These are phyloP conservation scores for Chlamydomonas applanata DNA, from an alignment of 139 green algal species.

Conservation along the genomic window DNA sequence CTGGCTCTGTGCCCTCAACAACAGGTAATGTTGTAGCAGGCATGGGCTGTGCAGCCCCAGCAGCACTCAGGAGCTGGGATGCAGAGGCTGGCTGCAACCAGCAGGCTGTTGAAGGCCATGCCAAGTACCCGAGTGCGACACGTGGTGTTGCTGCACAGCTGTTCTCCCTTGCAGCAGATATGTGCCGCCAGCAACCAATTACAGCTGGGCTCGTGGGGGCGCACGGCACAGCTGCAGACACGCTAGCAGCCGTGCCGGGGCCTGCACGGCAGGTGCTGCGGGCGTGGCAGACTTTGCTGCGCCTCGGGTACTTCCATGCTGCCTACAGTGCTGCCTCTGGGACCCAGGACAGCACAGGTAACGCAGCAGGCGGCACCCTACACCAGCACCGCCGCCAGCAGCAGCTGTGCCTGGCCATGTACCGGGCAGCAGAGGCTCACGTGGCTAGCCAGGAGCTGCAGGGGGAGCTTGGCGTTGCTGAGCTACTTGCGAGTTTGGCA, in stretches of 20 bases:
- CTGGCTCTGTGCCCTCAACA: not conserved
- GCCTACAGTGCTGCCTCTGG: not conserved
- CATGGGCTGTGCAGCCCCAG: not conserved
- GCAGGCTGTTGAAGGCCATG: no score
- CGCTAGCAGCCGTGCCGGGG: not conserved
- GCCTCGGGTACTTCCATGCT: not conserved
- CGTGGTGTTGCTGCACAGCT: no score
- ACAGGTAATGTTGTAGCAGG: not conserved
- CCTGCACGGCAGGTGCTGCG: not conserved
- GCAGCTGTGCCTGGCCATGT: constrained; percentile 11
- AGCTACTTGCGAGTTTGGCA: no score
- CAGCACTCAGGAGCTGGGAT: not conserved
- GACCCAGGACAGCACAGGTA: not conserved
- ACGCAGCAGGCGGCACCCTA: no score
- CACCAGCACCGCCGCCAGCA: no score
- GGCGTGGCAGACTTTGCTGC: not conserved
- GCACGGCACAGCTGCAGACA: not conserved
- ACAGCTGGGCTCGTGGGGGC: no score
- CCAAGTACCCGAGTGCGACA: no score
- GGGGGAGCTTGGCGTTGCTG: no score
- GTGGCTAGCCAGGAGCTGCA: no score
- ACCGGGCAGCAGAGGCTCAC: not conserved
- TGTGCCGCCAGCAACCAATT: no score
- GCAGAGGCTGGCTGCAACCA: not conserved
- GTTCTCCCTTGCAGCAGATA: no score